Evolutionary conservation across 2,329 filamentous ascomycete species (phyloP), one percentile per base, ranked within the genome.

Genomic region (Stylonectria norvegica): DNA sequence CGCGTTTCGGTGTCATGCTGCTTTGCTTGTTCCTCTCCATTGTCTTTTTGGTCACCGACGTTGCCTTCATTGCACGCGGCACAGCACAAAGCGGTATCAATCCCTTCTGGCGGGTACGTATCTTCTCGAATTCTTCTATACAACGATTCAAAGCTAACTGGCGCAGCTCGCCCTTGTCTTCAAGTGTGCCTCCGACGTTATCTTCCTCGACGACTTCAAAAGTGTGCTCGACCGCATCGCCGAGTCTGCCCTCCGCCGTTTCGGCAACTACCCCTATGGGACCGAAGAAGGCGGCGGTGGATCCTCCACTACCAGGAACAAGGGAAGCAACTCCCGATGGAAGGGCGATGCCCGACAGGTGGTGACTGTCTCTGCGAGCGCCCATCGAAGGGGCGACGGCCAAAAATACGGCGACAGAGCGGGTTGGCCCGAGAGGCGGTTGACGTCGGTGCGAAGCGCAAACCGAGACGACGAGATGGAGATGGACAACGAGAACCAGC

Each of bases 201-300:
- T 48, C 20, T 48, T 48, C 38, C 41, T 48, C 34, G 45, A 48
- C 37, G 45, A 48, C 39, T 48, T 48, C 42, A 48, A 48, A 31
- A 38, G 32, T 22, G 45, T 48, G 5, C 42, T 48, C 25, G 45
- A 48, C 31, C 35, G 35, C 17, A 45, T 48, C 20, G 38, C 45
- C 27, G 34, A 37, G 25, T 38, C 45, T 28, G 27, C 27, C 6
- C 8, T 30, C 8, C 8, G 27, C 9, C 27, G 27, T 6, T 30
- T 10, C 15, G 8, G 27, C 14, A 30, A 30, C 27, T 30, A 10
- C 27, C 27, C 27, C 12, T 25, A 25, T 12, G 22, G 22, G 12
- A 25, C 22, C 12, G 22, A 25, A 25, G 22, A 25, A 12, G 22
- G 22, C 12, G 22, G 22, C 12, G 22, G 22, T 12, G 12, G 7